These are phyloP conservation scores for Botryotinia convoluta DNA, from an alignment of 2,329 filamentous ascomycete species.

Conservation along the genomic window DNA sequence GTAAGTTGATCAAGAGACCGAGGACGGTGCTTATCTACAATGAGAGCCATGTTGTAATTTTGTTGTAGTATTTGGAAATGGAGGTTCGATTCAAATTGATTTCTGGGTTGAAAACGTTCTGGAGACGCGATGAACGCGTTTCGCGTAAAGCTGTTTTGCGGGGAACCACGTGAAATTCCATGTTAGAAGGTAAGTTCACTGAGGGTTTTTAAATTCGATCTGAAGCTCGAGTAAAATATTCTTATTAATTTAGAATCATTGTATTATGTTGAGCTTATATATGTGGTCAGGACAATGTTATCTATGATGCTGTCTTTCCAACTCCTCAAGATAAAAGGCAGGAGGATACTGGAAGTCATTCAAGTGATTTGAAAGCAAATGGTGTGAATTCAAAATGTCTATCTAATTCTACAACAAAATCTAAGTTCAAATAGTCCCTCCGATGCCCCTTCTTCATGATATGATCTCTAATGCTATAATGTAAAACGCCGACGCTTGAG, in stretches of 20 bases:
- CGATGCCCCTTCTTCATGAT: background rate
- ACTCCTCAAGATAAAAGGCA: background rate
- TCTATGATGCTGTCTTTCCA: background rate
- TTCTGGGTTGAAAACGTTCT: background rate
- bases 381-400: background rate
- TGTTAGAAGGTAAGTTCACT: background rate
- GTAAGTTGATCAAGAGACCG: slow-evolving; percentile 74
- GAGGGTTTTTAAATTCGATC: background rate
- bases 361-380: background rate
- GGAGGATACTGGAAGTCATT: too few relatives aligned
- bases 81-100: background rate
- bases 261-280: background rate
- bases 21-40: slow-evolving; percentile 70
- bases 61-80: background rate
- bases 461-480: slow-evolving; percentile 4
- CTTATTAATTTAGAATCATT: too few relatives aligned
- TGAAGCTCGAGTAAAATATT: background rate
- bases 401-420: background rate
- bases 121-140: slow-evolving; percentile 17
- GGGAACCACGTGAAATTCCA: slow-evolving; percentile 12
- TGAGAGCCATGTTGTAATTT: slow-evolving; percentile 55
- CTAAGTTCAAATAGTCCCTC: background rate
- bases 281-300: background rate
- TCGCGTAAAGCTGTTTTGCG: slow-evolving; percentile 23
- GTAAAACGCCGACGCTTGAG: slow-evolving; percentile 16